Conservation (phyloP, 495 filamentous ascomycete genomes). For the Penicillium coprophilum region DNA sequence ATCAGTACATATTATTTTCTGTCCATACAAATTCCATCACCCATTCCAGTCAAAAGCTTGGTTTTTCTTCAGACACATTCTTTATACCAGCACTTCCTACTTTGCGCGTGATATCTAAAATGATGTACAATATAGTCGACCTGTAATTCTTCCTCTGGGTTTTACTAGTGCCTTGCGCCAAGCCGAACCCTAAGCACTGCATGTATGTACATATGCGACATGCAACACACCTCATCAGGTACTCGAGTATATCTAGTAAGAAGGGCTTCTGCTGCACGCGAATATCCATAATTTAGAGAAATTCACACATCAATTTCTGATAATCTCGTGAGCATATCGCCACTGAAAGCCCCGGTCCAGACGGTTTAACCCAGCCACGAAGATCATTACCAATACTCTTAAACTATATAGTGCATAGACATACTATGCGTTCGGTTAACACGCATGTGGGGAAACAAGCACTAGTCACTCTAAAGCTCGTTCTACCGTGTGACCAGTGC, state of each 20-base stretch:
- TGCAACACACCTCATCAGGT: background rate
- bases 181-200: background rate
- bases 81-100: background rate
- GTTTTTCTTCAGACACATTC: background rate
- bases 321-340: background rate
- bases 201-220: background rate
- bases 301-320: too few relatives aligned
- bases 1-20: constrained; percentile 20
- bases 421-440: background rate
- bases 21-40: constrained; percentile 2
- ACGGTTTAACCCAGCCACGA: background rate
- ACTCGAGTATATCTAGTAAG: too few relatives aligned
- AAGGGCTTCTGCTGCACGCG: too few relatives aligned
- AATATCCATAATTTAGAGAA: too few relatives aligned
- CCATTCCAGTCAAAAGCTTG: background rate
- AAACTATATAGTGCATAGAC: background rate
- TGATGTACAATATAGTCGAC: background rate
- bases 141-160: background rate
- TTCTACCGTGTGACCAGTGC: background rate
- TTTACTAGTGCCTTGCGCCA: background rate
- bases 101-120: background rate
- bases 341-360: background rate
- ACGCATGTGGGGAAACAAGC: background rate
- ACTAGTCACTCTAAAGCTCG: background rate
- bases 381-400: background rate